A percentile compares a stretch with the other conserved stretches of the same genome.
phyloP scores from a whole-genome alignment of 148 eudicot genomes.

The Fagopyrum homotropicum region DNA sequence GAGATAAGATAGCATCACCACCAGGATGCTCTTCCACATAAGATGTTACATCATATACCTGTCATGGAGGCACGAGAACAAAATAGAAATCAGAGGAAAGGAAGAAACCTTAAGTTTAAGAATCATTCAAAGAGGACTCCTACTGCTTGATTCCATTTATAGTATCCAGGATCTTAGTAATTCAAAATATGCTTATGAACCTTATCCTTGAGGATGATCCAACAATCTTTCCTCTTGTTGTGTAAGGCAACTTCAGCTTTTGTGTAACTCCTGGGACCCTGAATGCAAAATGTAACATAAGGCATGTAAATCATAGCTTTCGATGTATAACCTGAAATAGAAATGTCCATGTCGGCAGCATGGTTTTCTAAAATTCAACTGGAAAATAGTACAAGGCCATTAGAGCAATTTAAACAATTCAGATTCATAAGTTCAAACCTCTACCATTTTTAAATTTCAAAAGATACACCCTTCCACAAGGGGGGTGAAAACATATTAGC shows the following conservation, averaged over 20 bases:
- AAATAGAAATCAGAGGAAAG: neutral
- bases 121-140: neutral
- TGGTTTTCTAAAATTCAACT: neutral
- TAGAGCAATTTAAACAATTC: neutral
- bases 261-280: slow-evolving; percentile 51
- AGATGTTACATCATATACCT: slow-evolving; percentile 93
- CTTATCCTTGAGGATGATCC: slow-evolving; percentile 95
- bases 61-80: slow-evolving; percentile 12
- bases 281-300: neutral
- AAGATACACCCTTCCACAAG: neutral
- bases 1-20: slow-evolving; percentile 84
- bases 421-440: neutral
- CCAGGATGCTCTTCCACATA: slow-evolving; percentile 99
- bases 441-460: neutral
- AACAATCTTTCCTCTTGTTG: slow-evolving; percentile 84
- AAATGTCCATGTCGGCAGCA: neutral
- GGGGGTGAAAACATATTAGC: neutral
- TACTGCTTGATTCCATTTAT: neutral
- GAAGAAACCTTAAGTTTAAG: slow-evolving; percentile 2
- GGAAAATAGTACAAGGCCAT: neutral
- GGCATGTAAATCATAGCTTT: slow-evolving; percentile 9
- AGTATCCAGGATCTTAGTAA: neutral
- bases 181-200: slow-evolving; percentile 20
- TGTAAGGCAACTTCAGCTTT: slow-evolving; percentile 74
- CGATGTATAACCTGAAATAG: neutral